phyloP scores from a whole-genome alignment of 2,329 filamentous ascomycete species.

The Penicillium verrucosum region DNA sequence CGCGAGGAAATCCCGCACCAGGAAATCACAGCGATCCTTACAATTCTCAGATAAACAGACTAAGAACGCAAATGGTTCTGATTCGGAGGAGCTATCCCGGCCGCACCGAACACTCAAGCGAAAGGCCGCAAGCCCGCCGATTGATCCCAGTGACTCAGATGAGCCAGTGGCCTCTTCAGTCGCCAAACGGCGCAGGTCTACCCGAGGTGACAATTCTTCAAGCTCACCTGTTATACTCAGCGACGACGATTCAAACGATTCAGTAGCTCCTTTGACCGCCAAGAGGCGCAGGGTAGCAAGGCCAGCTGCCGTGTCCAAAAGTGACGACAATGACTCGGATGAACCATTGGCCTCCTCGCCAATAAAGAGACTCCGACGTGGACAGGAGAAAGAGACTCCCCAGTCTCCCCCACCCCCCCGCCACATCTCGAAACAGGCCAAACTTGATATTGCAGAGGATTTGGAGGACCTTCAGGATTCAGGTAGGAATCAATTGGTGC shows the following conservation, averaged over 20 bases:
- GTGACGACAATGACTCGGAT: background rate
- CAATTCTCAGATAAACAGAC: background rate
- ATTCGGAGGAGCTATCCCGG: conserved; percentile 16
- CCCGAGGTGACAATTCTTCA: background rate
- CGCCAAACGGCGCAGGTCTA: conserved; percentile 18
- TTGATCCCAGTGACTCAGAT: conserved; percentile 28
- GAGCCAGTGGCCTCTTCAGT: conserved; percentile 25
- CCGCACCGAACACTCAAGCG: conserved; percentile 30
- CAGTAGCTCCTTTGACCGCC: background rate
- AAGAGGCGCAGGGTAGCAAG: conserved; percentile 1
- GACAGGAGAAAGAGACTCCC: conserved; percentile 14
- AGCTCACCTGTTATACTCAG: background rate
- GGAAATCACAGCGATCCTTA: background rate
- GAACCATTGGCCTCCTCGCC: conserved; percentile 19
- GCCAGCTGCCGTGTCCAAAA: background rate
- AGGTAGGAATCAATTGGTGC: conserved; percentile 22
- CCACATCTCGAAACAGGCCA: conserved; percentile 29
- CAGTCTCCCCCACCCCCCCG: conserved; percentile 29
- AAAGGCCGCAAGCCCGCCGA: conserved; percentile 22
- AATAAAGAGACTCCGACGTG: conserved; percentile 24
- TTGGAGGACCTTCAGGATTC: conserved; percentile 46
- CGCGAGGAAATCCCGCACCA: background rate
- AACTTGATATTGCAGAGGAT: conserved; percentile 46
- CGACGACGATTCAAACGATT: background rate
- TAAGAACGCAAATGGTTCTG: conserved; percentile 1